Evolutionary conservation across 305 asterid genomes (phyloP).

Genomic region (Plantago lanceolata): DNA sequence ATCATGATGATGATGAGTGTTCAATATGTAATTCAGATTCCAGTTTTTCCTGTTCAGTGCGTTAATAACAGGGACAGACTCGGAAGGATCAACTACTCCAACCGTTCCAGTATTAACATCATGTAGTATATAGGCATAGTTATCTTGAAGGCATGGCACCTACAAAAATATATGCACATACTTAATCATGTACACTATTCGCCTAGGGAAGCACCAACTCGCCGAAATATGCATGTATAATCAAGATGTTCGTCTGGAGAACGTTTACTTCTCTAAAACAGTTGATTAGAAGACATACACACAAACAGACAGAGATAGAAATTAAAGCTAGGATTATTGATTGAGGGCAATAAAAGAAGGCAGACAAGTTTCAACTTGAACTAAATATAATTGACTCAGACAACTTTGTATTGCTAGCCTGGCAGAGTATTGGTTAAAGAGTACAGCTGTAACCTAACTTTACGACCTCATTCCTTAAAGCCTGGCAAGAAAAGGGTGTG

Average conservation of each 20-base stretch:
- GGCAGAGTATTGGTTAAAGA: neutral
- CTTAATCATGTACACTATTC: neutral
- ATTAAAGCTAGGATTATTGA: neutral
- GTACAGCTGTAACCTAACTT: neutral
- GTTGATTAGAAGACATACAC: neutral
- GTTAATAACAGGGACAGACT: constrained; percentile 72
- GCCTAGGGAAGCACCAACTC: neutral
- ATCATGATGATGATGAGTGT: constrained; percentile 94
- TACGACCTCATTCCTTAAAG: neutral
- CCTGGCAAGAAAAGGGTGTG: neutral
- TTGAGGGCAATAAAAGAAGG: neutral
- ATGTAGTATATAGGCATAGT: constrained; percentile 80
- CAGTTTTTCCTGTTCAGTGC: constrained; percentile 66
- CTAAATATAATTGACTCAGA: neutral
- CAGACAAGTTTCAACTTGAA: neutral
- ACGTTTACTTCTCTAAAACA: neutral
- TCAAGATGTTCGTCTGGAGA: neutral
- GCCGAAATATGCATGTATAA: neutral
- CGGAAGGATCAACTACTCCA: constrained; percentile 99
- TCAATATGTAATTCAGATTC: constrained; percentile 81
- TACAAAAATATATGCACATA: constrained; percentile 24
- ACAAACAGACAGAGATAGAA: neutral
- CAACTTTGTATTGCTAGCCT: too few relatives aligned
- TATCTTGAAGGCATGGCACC: constrained; percentile 92
- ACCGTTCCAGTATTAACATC: constrained; percentile 94